phyloP scores from a whole-genome alignment of 1,284 basidiomycete species.

The Pholiota adiposa region DNA sequence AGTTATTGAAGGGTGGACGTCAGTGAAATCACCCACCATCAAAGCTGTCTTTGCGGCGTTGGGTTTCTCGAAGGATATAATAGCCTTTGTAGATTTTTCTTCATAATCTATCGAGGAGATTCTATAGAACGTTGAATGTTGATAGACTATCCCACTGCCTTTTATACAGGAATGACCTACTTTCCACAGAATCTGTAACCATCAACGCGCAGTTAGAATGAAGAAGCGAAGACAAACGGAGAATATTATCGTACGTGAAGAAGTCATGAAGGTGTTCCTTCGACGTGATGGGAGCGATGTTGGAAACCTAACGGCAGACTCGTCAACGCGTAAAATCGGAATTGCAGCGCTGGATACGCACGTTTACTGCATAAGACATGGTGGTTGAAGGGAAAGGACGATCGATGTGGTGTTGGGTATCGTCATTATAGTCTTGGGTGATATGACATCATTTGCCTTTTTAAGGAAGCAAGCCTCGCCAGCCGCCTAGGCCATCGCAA shows the following conservation, averaged over 20 bases:
- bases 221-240: constrained; percentile 14
- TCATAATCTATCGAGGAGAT: constrained; percentile 67
- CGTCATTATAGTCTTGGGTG: background rate
- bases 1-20: constrained; percentile 5
- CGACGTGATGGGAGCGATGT: constrained; percentile 63
- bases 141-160: too few relatives aligned
- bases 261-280: constrained; percentile 70
- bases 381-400: constrained; percentile 20
- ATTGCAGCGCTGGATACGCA: constrained; percentile 21
- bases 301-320: constrained; percentile 55
- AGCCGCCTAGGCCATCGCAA: background rate
- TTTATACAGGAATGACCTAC: constrained; percentile 37
- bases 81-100: constrained; percentile 44
- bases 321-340: background rate
- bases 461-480: too few relatives aligned
- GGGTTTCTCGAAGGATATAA: constrained; percentile 75
- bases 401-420: background rate
- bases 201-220: background rate
- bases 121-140: constrained; percentile 40
- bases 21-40: constrained; percentile 51
- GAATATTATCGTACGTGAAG: constrained; percentile 62
- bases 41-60: constrained; percentile 81
- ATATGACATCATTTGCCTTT: constrained; percentile 21
- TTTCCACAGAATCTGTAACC: constrained; percentile 73
- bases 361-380: constrained; percentile 38